Conservation (phyloP, 108 stramenopile genomes). For the Schizochytrium sp. region DNA sequence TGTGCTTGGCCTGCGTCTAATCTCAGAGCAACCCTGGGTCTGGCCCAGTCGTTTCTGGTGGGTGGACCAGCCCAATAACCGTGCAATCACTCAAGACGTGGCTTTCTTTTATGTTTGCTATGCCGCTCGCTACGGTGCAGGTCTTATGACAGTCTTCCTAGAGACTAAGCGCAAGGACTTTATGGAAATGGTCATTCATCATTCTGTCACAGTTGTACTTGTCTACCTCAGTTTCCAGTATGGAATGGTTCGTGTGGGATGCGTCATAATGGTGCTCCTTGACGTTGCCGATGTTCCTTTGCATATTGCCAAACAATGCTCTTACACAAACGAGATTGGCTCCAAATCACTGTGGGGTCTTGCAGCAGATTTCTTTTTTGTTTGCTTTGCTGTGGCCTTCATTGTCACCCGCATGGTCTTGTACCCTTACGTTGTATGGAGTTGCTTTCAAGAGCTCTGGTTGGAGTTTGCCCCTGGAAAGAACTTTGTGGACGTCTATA, state of each 20-base stretch:
- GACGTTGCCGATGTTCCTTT: constrained; percentile 76
- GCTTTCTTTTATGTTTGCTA: constrained; percentile 75
- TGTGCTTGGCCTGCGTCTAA: constrained; percentile 28
- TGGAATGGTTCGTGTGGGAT: constrained; percentile 69
- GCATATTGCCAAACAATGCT: constrained; percentile 72
- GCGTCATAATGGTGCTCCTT: constrained; percentile 76
- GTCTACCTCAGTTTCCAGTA: constrained; percentile 66
- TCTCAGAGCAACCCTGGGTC: constrained; percentile 56
- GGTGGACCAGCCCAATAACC: neutral
- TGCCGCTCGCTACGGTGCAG: constrained; percentile 69
- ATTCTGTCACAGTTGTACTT: constrained; percentile 69
- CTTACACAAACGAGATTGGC: constrained; percentile 66
- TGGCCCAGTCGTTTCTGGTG: constrained; percentile 64
- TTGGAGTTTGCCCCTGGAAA: neutral
- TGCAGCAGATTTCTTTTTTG: constrained; percentile 72
- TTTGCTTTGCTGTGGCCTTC: constrained; percentile 72
- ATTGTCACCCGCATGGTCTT: constrained; percentile 70
- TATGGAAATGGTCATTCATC: constrained; percentile 65
- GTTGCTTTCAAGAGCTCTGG: neutral
- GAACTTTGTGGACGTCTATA: constrained; percentile 24
- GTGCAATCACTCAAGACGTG: constrained; percentile 65
- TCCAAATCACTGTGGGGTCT: neutral
- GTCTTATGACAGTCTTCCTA: constrained; percentile 67
- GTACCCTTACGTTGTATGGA: constrained; percentile 73
- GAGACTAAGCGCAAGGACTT: constrained; percentile 73